phyloP scores from a whole-genome alignment of 352 stramenopile genomes.

The Globisporangium camurandrum region DNA sequence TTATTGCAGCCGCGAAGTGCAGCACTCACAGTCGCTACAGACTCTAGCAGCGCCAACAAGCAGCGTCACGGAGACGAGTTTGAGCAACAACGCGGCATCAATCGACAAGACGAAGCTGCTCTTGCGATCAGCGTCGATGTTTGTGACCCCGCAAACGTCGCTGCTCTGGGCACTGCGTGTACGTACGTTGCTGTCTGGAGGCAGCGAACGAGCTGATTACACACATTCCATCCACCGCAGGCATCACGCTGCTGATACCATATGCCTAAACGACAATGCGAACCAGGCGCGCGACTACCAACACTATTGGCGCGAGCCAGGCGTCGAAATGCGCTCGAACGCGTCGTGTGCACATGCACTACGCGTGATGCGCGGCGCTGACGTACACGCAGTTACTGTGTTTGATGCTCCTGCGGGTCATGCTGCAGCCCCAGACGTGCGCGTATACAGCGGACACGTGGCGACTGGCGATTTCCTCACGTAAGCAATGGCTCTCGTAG shows the following conservation, averaged over 20 bases:
- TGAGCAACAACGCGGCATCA: too few relatives aligned
- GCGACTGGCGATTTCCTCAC: constrained; percentile 29
- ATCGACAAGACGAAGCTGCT: constrained; percentile 13
- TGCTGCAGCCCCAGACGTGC: constrained; percentile 3
- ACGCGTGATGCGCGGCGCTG: constrained; percentile 18
- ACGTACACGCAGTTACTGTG: constrained; percentile 19
- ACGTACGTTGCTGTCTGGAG: not conserved
- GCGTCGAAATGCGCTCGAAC: constrained; percentile 18
- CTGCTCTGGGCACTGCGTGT: constrained; percentile 11
- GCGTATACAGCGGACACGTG: constrained; percentile 22
- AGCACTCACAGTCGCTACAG: constrained; percentile 1
- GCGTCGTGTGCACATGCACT: constrained; percentile 26
- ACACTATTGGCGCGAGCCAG: constrained; percentile 36
- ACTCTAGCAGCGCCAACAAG: not conserved
- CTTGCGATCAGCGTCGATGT: constrained; percentile 5
- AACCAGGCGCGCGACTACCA: constrained; percentile 29
- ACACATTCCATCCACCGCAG: too few relatives aligned
- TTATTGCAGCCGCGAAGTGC: constrained; percentile 4
- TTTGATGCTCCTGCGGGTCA: constrained; percentile 4
- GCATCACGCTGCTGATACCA: too few relatives aligned
- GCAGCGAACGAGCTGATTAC: too few relatives aligned
- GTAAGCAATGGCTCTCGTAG: constrained; percentile 15
- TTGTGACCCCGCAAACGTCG: constrained; percentile 5
- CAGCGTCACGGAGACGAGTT: not conserved
- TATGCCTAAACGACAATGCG: not conserved